Conservation (phyloP, 2,329 filamentous ascomycete genomes). For the Arthrobotrys megalospora region DNA sequence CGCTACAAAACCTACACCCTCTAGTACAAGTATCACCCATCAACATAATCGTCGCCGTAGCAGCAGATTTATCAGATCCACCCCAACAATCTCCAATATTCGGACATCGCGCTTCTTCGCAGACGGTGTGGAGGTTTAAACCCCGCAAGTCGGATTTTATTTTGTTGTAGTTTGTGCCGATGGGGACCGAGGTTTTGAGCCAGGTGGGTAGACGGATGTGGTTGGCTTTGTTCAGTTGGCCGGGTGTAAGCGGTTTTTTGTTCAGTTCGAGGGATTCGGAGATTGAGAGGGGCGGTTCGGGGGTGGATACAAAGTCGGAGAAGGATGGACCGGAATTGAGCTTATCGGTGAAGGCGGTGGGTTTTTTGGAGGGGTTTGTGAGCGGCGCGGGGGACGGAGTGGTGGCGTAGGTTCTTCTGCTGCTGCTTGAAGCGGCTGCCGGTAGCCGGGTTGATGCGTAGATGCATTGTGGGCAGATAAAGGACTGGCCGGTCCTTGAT, state of each 20-base stretch:
- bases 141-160: slow-evolving; percentile 95
- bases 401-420: slow-evolving; percentile 46
- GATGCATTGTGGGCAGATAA: slow-evolving; percentile 54
- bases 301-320: slow-evolving; percentile 74
- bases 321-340: slow-evolving; percentile 78
- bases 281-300: slow-evolving; percentile 68
- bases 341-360: slow-evolving; percentile 72
- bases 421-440: not conserved
- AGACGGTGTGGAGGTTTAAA: slow-evolving; percentile 89
- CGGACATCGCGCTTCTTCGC: slow-evolving; percentile 95
- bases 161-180: slow-evolving; percentile 88
- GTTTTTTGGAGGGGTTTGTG: slow-evolving; percentile 28
- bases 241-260: slow-evolving; percentile 65
- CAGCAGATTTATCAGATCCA: slow-evolving; percentile 86
- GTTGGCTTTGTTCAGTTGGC: slow-evolving; percentile 75
- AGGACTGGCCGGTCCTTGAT: slow-evolving; percentile 37
- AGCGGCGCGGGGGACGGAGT: slow-evolving; percentile 34
- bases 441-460: slow-evolving; percentile 41
- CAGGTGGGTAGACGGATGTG: slow-evolving; percentile 86
- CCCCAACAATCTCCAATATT: slow-evolving; percentile 99
- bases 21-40: slow-evolving; percentile 99
- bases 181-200: slow-evolving; percentile 96
- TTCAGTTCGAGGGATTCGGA: slow-evolving; percentile 71
- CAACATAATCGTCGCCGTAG: slow-evolving; percentile 98
- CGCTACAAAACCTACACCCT: slow-evolving; percentile 95